Evolutionary conservation across 352 stramenopile genomes (phyloP), one percentile per base, ranked within the genome.

Genomic region (Phytopythium aichiense): DNA sequence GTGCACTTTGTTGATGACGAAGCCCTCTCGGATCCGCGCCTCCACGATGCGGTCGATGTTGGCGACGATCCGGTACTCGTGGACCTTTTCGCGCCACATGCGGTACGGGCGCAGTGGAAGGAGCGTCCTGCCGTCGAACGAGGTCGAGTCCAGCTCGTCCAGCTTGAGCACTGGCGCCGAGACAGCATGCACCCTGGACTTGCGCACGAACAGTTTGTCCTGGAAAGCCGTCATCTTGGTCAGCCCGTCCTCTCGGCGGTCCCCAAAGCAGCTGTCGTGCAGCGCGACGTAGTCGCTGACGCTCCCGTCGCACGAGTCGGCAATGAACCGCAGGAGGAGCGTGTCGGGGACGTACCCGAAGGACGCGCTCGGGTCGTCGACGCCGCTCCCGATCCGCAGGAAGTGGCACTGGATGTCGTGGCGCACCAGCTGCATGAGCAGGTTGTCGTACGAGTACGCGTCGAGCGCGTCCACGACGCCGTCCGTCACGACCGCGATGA

Each of bases 361-460:
- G 22, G 84, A 89, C 4, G 81, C 72, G 57, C 87, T 79, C 15
- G 81, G 68, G 31, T 88, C 78, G 42, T 81, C 82, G 46, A 76
- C 62, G 54, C 61, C 73, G 2, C 71, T 66, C 13, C 88, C 84
- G 30, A 95, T 74, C 2, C 79, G 77, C 46, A 96, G 71, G 54
- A 94, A 94, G 58, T 95, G 78, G 48, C 86, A 95, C 46, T 92
- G 79, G 49, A 95, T 85, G 65, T 96, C 84, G 61, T 96, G 88
- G 7, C 88, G 85, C 48, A 88, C 80, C n/a, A 96, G 79, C 46
- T 96, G 86, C 88, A 95, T 95, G 33, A 95, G 66, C 46, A 96
- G 61, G 35, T 85, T 90, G 67, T 96, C 88, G 46, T 96, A 96
- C 5, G 79, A 81, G 61, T 87, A 93, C 7, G 77, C 75, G 42